Conservation (phyloP, 805 yeast species). For the Kodamaea hsintzibuensis region DNA sequence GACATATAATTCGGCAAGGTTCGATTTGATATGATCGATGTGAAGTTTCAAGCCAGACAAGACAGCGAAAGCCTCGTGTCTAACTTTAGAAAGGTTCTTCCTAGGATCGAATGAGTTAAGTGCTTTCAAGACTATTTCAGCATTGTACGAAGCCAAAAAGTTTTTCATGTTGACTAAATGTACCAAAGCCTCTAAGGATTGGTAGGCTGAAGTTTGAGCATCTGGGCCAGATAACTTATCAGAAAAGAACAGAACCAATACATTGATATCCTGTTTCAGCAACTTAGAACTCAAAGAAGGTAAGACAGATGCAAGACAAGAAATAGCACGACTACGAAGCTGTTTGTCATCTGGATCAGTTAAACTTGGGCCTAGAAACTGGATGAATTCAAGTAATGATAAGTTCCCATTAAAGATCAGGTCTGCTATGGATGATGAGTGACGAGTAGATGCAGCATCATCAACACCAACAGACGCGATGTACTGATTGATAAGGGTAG, state of each 20-base stretch:
- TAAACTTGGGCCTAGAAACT: constrained; percentile 58
- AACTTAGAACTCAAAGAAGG: constrained; percentile 17
- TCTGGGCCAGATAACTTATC: constrained; percentile 53
- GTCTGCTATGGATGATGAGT: constrained; percentile 23
- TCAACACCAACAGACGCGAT: constrained; percentile 31
- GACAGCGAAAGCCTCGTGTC: constrained; percentile 60
- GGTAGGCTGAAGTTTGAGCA: constrained; percentile 56
- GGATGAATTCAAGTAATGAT: constrained; percentile 54
- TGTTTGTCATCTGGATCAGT: constrained; percentile 55
- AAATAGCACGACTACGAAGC: constrained; percentile 48
- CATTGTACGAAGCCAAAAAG: constrained; percentile 32
- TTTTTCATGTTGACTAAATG: constrained; percentile 54
- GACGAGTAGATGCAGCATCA: constrained; percentile 18
- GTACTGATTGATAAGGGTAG: constrained; percentile 38
- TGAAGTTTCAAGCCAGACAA: constrained; percentile 37
- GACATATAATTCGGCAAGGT: constrained; percentile 44
- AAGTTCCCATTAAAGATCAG: constrained; percentile 23
- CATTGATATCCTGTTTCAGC: constrained; percentile 49
- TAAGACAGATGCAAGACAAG: constrained; percentile 42
- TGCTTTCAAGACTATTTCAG: constrained; percentile 9
- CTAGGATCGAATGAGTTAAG: constrained; percentile 49
- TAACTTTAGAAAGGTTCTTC: constrained; percentile 57
- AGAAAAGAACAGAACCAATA: constrained; percentile 55
- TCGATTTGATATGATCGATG: constrained; percentile 18
- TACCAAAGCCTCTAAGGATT: constrained; percentile 54